These are phyloP conservation scores for Aspergillus pseudoglaucus DNA, from an alignment of 2,329 filamentous ascomycete genomes.

Conservation along the genomic window DNA sequence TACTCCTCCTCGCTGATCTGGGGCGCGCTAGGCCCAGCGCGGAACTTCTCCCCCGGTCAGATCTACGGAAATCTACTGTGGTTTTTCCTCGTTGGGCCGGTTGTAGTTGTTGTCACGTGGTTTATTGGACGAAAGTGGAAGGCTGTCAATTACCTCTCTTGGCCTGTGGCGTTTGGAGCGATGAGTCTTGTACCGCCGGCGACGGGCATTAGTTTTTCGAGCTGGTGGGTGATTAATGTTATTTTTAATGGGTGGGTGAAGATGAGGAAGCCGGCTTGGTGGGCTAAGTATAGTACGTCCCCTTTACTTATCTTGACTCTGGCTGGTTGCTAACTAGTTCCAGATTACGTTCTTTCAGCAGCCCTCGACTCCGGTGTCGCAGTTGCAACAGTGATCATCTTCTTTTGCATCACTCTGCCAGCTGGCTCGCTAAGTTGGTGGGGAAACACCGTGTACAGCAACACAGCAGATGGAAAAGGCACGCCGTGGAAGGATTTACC, in stretches of 20 bases:
- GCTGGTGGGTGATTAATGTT: slow-evolving; percentile 52
- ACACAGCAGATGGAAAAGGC: slow-evolving; percentile 38
- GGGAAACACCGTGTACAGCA: slow-evolving; percentile 34
- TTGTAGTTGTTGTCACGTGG: slow-evolving; percentile 56
- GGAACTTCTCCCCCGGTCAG: slow-evolving; percentile 58
- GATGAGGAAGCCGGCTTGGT: slow-evolving; percentile 41
- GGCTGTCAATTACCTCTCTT: slow-evolving; percentile 59
- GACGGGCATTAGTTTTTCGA: slow-evolving; percentile 63
- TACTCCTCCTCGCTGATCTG: slow-evolving; percentile 66
- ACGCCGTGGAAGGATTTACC: slow-evolving; percentile 28
- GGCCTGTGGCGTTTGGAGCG: slow-evolving; percentile 62
- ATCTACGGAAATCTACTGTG: slow-evolving; percentile 60
- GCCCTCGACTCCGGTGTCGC: slow-evolving; percentile 39
- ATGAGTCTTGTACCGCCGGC: slow-evolving; percentile 61
- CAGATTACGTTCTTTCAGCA: slow-evolving; percentile 37
- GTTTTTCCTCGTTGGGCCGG: slow-evolving; percentile 64
- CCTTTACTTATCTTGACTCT: not conserved
- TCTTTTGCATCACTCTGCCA: slow-evolving; percentile 39
- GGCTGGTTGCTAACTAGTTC: not conserved
- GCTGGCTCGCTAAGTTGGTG: slow-evolving; percentile 36
- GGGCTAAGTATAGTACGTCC: slow-evolving; percentile 41
- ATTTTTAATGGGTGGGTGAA: slow-evolving; percentile 43
- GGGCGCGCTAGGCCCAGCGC: slow-evolving; percentile 62
- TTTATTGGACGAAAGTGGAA: slow-evolving; percentile 54
- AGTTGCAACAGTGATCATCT: slow-evolving; percentile 38